Percentiles rank a stretch among this genome's conserved stretches.
Conservation (phyloP, 345 rosid genomes). For the Linum usitatissimum region DNA sequence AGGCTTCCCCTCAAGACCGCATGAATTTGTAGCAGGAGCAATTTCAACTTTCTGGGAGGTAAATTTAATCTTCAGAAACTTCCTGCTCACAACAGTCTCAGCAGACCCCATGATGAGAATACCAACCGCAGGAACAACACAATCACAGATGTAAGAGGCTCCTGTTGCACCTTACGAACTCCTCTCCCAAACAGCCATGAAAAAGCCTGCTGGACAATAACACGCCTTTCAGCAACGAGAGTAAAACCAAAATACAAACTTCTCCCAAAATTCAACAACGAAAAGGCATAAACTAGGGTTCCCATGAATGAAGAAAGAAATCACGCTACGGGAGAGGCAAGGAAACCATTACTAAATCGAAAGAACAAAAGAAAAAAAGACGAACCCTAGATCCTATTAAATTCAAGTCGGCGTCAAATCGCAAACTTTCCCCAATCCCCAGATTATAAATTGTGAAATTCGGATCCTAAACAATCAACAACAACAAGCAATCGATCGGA, state of each 20-base stretch:
- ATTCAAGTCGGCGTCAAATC: no score
- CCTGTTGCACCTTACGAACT: neutral
- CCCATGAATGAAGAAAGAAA: neutral
- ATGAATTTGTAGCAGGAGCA: slow-evolving; percentile 14
- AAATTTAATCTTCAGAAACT: slow-evolving; percentile 50
- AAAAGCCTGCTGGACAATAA: slow-evolving; percentile 4
- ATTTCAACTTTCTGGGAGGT: slow-evolving; percentile 30
- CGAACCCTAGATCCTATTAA: no score
- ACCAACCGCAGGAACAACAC: slow-evolving; percentile 9
- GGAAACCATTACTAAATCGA: neutral
- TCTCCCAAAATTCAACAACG: neutral
- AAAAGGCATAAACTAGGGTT: neutral
- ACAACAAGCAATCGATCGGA: no score
- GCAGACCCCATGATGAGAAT: slow-evolving; percentile 30
- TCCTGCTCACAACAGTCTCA: slow-evolving; percentile 26
- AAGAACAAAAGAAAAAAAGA: no score
- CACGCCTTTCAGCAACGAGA: slow-evolving; percentile 8
- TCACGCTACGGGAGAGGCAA: neutral
- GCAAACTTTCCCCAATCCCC: no score
- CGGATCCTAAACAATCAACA: no score
- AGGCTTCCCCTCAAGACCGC: slow-evolving; percentile 15
- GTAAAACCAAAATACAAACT: neutral
- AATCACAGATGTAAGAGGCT: neutral
- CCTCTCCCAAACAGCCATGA: slow-evolving; percentile 1
- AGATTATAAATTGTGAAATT: no score